Base-by-base conservation (phyloP, 108 stramenopile genomes). In the Nitzschia palea region DNA sequence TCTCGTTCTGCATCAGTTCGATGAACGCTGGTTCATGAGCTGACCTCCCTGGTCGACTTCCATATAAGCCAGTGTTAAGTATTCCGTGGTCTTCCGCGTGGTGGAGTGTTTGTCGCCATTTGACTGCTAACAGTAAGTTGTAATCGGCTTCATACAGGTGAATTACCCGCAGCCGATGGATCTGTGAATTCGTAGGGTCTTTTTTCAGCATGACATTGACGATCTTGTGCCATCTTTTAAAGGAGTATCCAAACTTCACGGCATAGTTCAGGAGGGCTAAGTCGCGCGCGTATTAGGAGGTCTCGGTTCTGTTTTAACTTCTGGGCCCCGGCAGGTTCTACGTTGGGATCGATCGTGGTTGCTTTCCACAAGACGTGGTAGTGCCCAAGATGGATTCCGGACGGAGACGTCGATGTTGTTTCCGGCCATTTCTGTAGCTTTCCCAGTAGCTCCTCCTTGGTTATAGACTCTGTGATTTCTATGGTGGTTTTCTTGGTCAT, bases 141-240 rank as follows among this genome's bases (percentile, higher is more conserved):
- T 32, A 23, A 31, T 56, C 29, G 29, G 55, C 55, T 31, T 56
- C 55, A n/a, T 56, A 56, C 9, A 56, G 12, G 55, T 56, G 55
- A 9, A 56, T 56, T 8, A 56, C 55, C 9, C 55, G 25, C 12
- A 56, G 29, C 8, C 55, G n/a, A 8, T 42, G 40, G 12, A 42
- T 14, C 14, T 42, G 9, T 42, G 9, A 12, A 42, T 12, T 42
- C 40, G 12, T n/a, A 18, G 17, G 17, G 50, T 51, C 50, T 17
- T 17, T 51, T 20, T 6, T 17, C 18, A 22, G 50, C 28, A 56
- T 56, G 8, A 51, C 50, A 18, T 51, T 51, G 15, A 51, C 50
- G 18, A 51, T n/a, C 8, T 51, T 18, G 50, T 6, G 9, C 50
- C 50, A 51, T 6, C 50, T 6, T 14, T 18, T 8, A 51, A 14